Percentiles rank a stretch among this genome's conserved stretches.
phyloP scores from a whole-genome alignment of 441 rosid genomes.

The Manihot esculenta region DNA sequence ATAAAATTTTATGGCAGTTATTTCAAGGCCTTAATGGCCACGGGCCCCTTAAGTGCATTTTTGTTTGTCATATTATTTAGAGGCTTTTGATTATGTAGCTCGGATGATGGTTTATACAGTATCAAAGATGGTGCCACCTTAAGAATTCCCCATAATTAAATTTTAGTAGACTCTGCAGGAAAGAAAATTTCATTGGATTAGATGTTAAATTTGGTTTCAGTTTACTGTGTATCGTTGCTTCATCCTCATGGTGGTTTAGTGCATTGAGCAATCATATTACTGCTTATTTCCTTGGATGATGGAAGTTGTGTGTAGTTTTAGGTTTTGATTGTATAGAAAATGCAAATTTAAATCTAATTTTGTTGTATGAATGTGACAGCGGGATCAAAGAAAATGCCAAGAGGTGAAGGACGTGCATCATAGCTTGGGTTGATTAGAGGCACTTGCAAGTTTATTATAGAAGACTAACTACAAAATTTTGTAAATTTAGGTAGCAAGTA shows the following conservation, averaged over 20 bases:
- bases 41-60: too few relatives aligned
- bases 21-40: too few relatives aligned
- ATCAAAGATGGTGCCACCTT: background rate
- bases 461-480: conserved; percentile 11
- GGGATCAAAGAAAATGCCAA: conserved; percentile 59
- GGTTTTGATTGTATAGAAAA: background rate
- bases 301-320: too few relatives aligned
- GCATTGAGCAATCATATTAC: background rate
- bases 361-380: conserved; percentile 37
- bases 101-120: background rate
- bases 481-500: background rate
- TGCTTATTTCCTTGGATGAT: too few relatives aligned
- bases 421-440: conserved; percentile 4
- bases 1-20: too few relatives aligned
- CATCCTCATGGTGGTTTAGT: background rate
- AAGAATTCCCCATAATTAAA: background rate
- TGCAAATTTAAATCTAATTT: background rate
- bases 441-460: too few relatives aligned
- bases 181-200: background rate
- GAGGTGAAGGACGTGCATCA: conserved; percentile 44
- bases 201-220: background rate
- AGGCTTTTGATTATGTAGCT: background rate
- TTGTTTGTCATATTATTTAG: background rate
- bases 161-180: too few relatives aligned
- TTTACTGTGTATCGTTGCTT: background rate